These are phyloP conservation scores for Saururus chinensis DNA, from an alignment of 164 flowering plant species.

Conservation along the genomic window DNA sequence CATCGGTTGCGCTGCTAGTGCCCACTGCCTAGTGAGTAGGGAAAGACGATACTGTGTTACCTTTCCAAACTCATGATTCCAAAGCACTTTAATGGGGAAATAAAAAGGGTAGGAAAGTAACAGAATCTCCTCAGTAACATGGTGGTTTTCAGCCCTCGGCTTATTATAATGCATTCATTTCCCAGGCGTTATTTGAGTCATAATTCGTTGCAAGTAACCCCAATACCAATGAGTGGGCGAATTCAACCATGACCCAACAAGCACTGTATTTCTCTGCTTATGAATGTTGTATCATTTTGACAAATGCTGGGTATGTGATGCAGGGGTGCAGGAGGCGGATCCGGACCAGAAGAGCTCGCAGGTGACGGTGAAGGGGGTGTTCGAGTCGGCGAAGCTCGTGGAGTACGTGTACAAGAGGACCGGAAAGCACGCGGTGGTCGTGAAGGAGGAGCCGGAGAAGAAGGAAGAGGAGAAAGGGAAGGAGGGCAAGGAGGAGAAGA, in stretches of 20 bases:
- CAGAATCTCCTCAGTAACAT: neutral
- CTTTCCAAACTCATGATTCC: neutral
- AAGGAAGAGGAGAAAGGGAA: slow-evolving; percentile 23
- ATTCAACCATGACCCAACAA: too few species aligned
- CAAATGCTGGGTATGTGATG: too few species aligned
- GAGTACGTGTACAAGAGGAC: slow-evolving; percentile 73
- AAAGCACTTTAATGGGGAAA: neutral
- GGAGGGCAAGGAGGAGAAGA: slow-evolving; percentile 16
- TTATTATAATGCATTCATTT: too few species aligned
- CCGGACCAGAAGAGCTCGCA: slow-evolving; percentile 68
- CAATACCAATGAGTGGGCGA: too few species aligned
- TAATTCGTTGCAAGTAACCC: too few species aligned
- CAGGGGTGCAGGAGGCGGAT: slow-evolving; percentile 46
- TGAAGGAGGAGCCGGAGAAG: slow-evolving; percentile 54
- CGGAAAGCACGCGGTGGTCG: slow-evolving; percentile 56
- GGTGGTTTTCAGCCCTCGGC: too few species aligned
- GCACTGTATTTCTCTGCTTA: too few species aligned
- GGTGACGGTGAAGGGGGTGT: slow-evolving; percentile 67
- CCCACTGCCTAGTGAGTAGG: neutral
- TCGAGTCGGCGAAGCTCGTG: slow-evolving; percentile 53
- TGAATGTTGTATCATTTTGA: too few species aligned
- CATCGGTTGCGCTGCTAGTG: neutral
- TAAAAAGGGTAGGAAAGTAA: neutral
- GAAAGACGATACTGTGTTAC: neutral
- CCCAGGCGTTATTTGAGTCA: too few species aligned